phyloP scores from a whole-genome alignment of 192 early-diverging fungal species.

The Rhizophagus prolifer region DNA sequence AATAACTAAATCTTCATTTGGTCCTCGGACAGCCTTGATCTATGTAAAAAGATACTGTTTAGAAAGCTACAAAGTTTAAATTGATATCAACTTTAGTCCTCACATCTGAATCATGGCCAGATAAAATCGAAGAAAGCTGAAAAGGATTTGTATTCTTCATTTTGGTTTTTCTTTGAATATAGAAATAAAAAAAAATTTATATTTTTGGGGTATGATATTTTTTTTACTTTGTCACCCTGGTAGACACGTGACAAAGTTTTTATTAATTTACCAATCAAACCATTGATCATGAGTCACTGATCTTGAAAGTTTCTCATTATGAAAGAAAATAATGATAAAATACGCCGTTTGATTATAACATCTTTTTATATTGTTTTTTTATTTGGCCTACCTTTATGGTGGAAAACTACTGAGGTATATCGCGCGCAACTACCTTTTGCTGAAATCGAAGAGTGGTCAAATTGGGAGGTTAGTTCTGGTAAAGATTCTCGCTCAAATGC shows the following conservation, averaged over 20 bases:
- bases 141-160: background rate
- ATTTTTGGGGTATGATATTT: no score
- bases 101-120: slow-evolving; percentile 26
- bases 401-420: slow-evolving; percentile 77
- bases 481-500: background rate
- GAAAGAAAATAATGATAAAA: slow-evolving; percentile 30
- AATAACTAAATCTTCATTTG: slow-evolving; percentile 57
- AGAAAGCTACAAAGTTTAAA: background rate
- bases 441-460: slow-evolving; percentile 58
- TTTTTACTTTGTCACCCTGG: no score
- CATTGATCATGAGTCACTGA: no score
- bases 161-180: no score
- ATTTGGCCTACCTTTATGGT: slow-evolving; percentile 75
- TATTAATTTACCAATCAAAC: no score
- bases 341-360: slow-evolving; percentile 41
- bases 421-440: slow-evolving; percentile 68
- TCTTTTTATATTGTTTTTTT: slow-evolving; percentile 61
- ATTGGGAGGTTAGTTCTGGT: slow-evolving; percentile 42
- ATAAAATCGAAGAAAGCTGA: slow-evolving; percentile 21
- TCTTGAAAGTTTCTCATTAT: background rate
- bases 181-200: no score
- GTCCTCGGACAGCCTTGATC: slow-evolving; percentile 68
- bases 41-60: slow-evolving; percentile 24
- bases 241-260: no score
- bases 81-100: background rate